A percentile compares a stretch with the other conserved stretches of the same genome.
Conservation (phyloP, 164 flowering plant species). For the Liriodendron chinense region DNA sequence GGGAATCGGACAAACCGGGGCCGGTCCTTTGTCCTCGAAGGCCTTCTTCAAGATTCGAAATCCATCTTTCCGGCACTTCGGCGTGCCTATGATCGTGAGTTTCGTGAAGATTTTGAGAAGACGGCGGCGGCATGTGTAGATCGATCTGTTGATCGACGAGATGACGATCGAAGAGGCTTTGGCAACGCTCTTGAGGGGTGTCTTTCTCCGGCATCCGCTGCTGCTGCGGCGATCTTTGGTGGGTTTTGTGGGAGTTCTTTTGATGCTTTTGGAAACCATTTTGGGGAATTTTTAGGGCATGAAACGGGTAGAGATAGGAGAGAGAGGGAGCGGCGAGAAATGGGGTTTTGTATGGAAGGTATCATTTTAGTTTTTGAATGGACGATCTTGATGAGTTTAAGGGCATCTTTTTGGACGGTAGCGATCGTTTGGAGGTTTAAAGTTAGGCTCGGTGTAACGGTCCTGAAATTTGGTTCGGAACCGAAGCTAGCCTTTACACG, state of each 20-base stretch:
- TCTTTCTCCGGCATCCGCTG: conserved; percentile 32
- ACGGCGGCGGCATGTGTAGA: conserved; percentile 63
- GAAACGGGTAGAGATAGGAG: conserved; percentile 2
- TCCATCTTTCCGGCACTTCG: conserved; percentile 33
- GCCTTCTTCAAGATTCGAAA: conserved; percentile 33
- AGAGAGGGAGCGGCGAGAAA: not conserved
- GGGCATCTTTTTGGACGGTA: conserved; percentile 6
- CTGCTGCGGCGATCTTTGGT: conserved; percentile 35
- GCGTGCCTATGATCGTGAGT: conserved; percentile 43
- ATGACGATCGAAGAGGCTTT: conserved; percentile 42
- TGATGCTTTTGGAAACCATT: conserved; percentile 69
- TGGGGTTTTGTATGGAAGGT: not conserved
- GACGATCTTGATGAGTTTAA: conserved; percentile 1
- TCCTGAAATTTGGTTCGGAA: conserved; percentile 18
- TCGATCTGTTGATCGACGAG: conserved; percentile 56
- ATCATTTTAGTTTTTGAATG: not conserved
- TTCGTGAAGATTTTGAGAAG: conserved; percentile 61
- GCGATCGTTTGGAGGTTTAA: conserved; percentile 15
- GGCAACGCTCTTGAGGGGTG: conserved; percentile 34
- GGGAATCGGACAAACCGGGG: conserved; percentile 8
- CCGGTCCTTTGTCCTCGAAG: not conserved
- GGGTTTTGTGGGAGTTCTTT: conserved; percentile 47
- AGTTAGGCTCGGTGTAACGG: conserved; percentile 49
- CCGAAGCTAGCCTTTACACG: conserved; percentile 13
- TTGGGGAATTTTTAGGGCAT: not conserved